Percentiles rank a stretch among this genome's conserved stretches.
phyloP scores from a whole-genome alignment of 352 stramenopile species.

The Globisporangium sylvaticum region DNA sequence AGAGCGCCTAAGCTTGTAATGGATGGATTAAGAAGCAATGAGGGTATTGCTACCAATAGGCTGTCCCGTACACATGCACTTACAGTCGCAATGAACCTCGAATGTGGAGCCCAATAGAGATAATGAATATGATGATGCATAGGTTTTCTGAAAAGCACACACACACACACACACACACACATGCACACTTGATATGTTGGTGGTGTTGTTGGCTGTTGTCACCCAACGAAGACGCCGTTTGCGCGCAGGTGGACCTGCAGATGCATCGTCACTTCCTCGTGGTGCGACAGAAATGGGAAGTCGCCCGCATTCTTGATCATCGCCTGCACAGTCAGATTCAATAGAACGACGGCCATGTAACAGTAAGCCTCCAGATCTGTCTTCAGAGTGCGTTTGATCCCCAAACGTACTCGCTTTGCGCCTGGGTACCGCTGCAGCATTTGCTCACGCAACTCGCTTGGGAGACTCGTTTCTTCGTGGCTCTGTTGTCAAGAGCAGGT shows the following conservation, averaged over 20 bases:
- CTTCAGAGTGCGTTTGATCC: not conserved
- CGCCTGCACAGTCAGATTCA: conserved; percentile 25
- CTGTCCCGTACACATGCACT: not conserved
- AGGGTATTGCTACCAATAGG: no score
- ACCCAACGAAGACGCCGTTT: conserved; percentile 43
- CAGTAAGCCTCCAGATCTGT: not conserved
- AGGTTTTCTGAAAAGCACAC: not conserved
- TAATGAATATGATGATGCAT: conserved; percentile 13
- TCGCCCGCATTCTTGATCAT: conserved; percentile 62
- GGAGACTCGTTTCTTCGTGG: conserved; percentile 54
- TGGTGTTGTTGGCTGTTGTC: conserved; percentile 1
- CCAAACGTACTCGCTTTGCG: conserved; percentile 41
- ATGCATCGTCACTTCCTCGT: conserved; percentile 72
- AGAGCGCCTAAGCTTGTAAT: conserved; percentile 14
- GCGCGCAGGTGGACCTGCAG: conserved; percentile 69
- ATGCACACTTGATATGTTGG: not conserved
- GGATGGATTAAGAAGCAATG: not conserved
- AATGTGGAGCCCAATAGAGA: conserved; percentile 6
- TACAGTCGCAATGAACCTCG: not conserved
- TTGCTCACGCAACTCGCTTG: conserved; percentile 32
- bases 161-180: not conserved
- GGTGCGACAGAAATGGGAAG: conserved; percentile 72
- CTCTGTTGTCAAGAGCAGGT: no score
- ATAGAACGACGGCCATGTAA: not conserved
- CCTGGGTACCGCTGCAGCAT: conserved; percentile 39